Evolutionary conservation across 352 stramenopile genomes (phyloP).

Genomic region (Globisporangium apiculatum): DNA sequence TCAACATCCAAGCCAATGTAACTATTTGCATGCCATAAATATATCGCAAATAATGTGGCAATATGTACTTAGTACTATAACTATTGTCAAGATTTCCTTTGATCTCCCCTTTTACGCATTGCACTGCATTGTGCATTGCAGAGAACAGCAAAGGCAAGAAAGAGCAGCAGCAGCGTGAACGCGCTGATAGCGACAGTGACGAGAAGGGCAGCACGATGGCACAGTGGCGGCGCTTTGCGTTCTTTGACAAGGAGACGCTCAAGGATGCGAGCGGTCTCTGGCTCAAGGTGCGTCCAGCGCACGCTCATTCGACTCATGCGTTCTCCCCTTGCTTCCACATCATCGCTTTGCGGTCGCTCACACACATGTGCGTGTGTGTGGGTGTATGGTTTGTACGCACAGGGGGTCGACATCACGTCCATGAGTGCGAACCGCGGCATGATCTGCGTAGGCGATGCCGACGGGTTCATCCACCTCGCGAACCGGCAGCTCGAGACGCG

Average conservation of each 20-base stretch:
- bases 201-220: slow-evolving; percentile 36
- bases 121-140: not conserved
- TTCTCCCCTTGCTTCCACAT: not conserved
- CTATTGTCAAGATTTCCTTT: not conserved
- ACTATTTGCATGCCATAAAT: no score
- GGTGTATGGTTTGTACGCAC: not conserved
- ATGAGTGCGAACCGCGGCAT: slow-evolving; percentile 86
- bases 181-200: not conserved
- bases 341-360: no score
- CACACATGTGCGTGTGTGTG: slow-evolving; percentile 2
- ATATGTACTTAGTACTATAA: no score
- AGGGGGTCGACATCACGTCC: slow-evolving; percentile 81
- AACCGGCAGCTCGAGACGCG: slow-evolving; percentile 78
- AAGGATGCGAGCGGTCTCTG: slow-evolving; percentile 76
- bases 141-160: no score
- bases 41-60: no score
- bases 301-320: no score
- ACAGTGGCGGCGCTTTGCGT: slow-evolving; percentile 85
- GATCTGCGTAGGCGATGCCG: slow-evolving; percentile 77
- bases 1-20: no score
- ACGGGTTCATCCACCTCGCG: slow-evolving; percentile 77
- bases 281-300: slow-evolving; percentile 56
- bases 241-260: slow-evolving; percentile 86
- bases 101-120: not conserved
- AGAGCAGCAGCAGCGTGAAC: no score